Percentiles rank a stretch among this genome's conserved stretches.
Conservation (phyloP, 768 basidiomycete genomes). For the Xanthoconium purpureum region DNA sequence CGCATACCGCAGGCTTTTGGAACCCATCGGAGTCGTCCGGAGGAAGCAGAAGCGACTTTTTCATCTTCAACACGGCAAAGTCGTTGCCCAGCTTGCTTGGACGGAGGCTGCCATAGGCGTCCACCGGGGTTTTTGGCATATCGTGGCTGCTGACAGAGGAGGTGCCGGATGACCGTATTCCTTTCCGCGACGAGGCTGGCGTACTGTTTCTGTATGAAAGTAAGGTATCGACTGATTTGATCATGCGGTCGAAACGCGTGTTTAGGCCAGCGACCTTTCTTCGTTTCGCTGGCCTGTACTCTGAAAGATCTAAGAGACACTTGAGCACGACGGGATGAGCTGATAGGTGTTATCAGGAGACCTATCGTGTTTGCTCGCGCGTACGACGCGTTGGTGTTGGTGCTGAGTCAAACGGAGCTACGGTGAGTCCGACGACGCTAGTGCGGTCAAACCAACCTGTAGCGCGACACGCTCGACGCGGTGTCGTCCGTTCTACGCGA, state of each 20-base stretch:
- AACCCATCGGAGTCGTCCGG: slow-evolving; percentile 6
- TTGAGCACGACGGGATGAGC: background rate
- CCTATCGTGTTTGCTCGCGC: slow-evolving; percentile 12
- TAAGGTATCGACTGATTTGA: slow-evolving; percentile 52
- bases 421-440: background rate
- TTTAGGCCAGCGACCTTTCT: slow-evolving; percentile 51
- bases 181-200: slow-evolving; percentile 27
- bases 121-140: slow-evolving; percentile 39
- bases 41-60: slow-evolving; percentile 1
- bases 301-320: slow-evolving; percentile 5
- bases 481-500: slow-evolving; percentile 4
- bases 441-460: slow-evolving; percentile 3
- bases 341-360: slow-evolving; percentile 2
- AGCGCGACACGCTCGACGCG: slow-evolving; percentile 12
- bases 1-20: slow-evolving; percentile 23
- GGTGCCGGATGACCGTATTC: slow-evolving; percentile 41
- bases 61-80: slow-evolving; percentile 46
- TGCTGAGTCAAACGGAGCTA: slow-evolving; percentile 1
- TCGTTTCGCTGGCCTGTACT: slow-evolving; percentile 39
- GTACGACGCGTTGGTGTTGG: background rate
- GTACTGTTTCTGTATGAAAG: slow-evolving; percentile 21
- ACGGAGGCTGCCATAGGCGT: slow-evolving; percentile 37
- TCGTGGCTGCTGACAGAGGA: slow-evolving; percentile 44
- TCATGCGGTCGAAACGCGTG: slow-evolving; percentile 63
- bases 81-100: slow-evolving; percentile 36